Evolutionary conservation across 1,284 basidiomycete genomes (phyloP), one percentile per base, ranked within the genome.

Genomic region (Tilletia setariae): DNA sequence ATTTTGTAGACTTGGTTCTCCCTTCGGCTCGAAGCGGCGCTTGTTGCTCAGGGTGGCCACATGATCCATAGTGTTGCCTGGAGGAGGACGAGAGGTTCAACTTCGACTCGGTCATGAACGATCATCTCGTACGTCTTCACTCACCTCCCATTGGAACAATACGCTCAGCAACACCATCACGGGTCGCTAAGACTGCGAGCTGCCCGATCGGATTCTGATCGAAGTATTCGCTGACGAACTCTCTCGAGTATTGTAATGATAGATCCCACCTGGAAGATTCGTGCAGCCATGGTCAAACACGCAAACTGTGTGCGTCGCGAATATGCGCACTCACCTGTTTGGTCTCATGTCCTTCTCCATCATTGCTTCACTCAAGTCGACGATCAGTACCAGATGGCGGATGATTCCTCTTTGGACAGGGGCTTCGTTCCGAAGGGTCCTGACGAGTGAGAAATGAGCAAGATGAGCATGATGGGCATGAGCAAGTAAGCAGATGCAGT

Each of bases 161-260:
- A 13, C 79, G 66, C 62, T 81, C 80, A 21, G 78, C 79, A 35
- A 82, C 73, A 7, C 82, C 81, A 43, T 79, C 72, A 19, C 81
- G 75, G 6, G 80, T 81, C 51, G 74, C 76, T 2, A 83, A 69
- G 65, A 82, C 77, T 15, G 74, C 77, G 2, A 80, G 70, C 83
- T 98, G 95, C n/a, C 95, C 94, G 21, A 99, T 87, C 0, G 95
- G 95, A 79, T 99, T 99, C 84, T 98, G 96, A 84, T 99, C 96
- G 83, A 98, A 99, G 92, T 95, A 99, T 82, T 99, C 95, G 8
- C 88, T 86, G 25, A 98, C 87, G 76, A 98, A 98, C 73, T 93
- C 90, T 67, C 74, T 70, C 2, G 76, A 77, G 79, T 94, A 95
- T 78, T 93, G 90, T 47, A 98, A 84, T 72, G 90, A 90, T 51